Conservation (phyloP, 2,329 filamentous ascomycete species). For the Aspergillus jensenii region DNA sequence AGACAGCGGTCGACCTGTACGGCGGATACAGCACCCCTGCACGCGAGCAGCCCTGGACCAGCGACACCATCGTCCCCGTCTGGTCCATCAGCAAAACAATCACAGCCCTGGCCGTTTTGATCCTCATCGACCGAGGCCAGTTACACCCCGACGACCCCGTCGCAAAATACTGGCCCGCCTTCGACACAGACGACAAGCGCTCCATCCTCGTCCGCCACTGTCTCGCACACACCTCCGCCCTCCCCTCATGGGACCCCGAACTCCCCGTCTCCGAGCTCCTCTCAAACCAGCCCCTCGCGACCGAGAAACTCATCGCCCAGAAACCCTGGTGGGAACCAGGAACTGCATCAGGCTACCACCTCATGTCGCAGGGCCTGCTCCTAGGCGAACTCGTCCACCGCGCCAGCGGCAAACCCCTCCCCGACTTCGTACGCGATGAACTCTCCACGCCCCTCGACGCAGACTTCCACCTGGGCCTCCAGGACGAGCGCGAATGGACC, state of each 20-base stretch:
- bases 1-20: conserved; percentile 47
- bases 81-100: conserved; percentile 46
- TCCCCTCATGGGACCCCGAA: conserved; percentile 35
- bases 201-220: conserved; percentile 42
- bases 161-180: conserved; percentile 49
- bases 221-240: conserved; percentile 41
- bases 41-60: conserved; percentile 35
- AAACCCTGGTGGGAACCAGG: conserved; percentile 49
- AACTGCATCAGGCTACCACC: conserved; percentile 45
- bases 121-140: conserved; percentile 43
- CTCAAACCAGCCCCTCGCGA: conserved; percentile 27
- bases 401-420: conserved; percentile 41
- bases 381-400: conserved; percentile 47
- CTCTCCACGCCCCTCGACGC: conserved; percentile 45
- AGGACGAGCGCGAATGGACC: conserved; percentile 40
- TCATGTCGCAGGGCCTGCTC: conserved; percentile 41
- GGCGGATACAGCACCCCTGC: conserved; percentile 39
- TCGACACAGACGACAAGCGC: conserved; percentile 44
- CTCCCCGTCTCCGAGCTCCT: conserved; percentile 35
- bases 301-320: conserved; percentile 40
- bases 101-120: conserved; percentile 36
- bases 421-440: conserved; percentile 46
- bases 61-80: conserved; percentile 43
- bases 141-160: conserved; percentile 41
- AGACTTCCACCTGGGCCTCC: conserved; percentile 49